Evolutionary conservation across 2,329 filamentous ascomycete species (phyloP), one percentile per base, ranked within the genome.

Genomic region (Trichothecium roseum): DNA sequence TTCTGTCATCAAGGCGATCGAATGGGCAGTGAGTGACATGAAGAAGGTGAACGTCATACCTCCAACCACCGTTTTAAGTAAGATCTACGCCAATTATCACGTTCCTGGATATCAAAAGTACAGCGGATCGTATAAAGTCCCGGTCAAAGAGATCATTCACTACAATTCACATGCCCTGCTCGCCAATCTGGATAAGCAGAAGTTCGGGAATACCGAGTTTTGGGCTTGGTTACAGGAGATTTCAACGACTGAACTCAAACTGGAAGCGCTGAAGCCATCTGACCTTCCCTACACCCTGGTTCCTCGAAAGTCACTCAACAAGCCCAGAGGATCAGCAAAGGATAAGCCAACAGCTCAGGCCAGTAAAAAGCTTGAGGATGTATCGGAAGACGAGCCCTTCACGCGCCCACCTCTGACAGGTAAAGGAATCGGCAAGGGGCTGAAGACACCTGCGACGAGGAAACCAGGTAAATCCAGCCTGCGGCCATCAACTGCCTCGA

Each of bases 401-500:
- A 45, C 43, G 9, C 49, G 50, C 5, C 43, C 42, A 2, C 46
- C 46, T 3, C 28, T 18, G 18, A 38, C 37, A n/a, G 31, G 31
- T 13, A 26, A 30, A 18, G 44, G 45, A 20, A 42, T 42, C 6
- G 56, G 57, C 15, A 60, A 59, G 45, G 35, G 34, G 20, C 22
- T 37, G 36, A 40, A 45, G 36, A 45, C 49, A 15, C 54, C 57
- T 30, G 54, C 6, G 20, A 24, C 20, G 10, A 24, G 53, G 13
- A 63, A 62, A 9, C 53, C 58, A 12, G 64, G 64, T 18, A 69
- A 59, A 29, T 65, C 67, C 4, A 55, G 51, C 15, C 52, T 73
- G 18, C 62, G 68, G 4, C 57, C 62, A 13, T 54, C 55, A 2
- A 47, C 56, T 0, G 51, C 54, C 12, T 54, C 60, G 7, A 66